Percentiles rank a stretch among this genome's conserved stretches.
phyloP scores from a whole-genome alignment of 1,139 yeast species.

The Ashbya aceris region DNA sequence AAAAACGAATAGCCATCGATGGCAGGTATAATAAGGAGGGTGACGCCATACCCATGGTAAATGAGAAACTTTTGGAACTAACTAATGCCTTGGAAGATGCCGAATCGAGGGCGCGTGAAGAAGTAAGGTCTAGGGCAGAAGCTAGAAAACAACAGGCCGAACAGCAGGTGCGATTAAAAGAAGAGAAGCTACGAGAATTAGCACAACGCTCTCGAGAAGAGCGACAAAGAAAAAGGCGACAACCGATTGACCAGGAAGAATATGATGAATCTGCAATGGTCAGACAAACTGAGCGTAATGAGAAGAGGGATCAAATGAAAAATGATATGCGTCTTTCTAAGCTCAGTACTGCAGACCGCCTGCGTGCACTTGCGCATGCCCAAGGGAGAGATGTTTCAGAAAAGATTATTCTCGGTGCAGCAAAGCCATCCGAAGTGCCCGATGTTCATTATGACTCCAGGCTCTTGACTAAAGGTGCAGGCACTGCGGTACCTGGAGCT shows the following conservation, averaged over 20 bases:
- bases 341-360: constrained; percentile 39
- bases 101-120: constrained; percentile 64
- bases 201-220: constrained; percentile 49
- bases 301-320: constrained; percentile 39
- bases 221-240: constrained; percentile 11
- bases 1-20: constrained; percentile 62
- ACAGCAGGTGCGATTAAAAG: constrained; percentile 50
- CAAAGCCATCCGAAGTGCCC: constrained; percentile 32
- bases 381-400: constrained; percentile 47
- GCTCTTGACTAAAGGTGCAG: constrained; percentile 39
- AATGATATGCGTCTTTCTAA: constrained; percentile 36
- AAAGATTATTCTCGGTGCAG: constrained; percentile 44
- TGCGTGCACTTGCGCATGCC: constrained; percentile 36
- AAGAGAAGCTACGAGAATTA: constrained; percentile 45
- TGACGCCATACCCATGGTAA: constrained; percentile 34
- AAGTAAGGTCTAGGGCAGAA: constrained; percentile 51
- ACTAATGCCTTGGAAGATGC: constrained; percentile 70
- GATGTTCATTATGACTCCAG: constrained; percentile 49
- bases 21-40: constrained; percentile 31
- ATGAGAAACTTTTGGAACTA: constrained; percentile 52
- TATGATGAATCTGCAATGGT: constrained; percentile 24
- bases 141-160: constrained; percentile 46
- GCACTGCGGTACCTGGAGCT: constrained; percentile 32
- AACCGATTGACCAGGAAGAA: constrained; percentile 11
- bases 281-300: constrained; percentile 36